These are phyloP conservation scores for Saccharomycopsis oosterbeekiorum DNA, from an alignment of 805 yeast genomes.

Conservation along the genomic window DNA sequence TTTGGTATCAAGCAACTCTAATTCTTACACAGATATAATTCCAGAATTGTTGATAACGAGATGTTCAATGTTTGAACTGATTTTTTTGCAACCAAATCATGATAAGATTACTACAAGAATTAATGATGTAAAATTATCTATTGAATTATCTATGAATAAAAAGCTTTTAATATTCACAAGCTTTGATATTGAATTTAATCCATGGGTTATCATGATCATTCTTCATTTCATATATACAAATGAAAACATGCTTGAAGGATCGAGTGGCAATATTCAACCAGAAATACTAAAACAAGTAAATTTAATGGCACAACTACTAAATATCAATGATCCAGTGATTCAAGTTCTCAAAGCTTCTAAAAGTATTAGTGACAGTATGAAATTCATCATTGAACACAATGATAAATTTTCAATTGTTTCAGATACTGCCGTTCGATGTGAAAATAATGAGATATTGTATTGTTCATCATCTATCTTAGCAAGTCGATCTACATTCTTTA, in stretches of 20 bases:
- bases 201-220: conserved; percentile 25
- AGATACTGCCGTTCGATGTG: conserved; percentile 40
- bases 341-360: not conserved
- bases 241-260: conserved; percentile 36
- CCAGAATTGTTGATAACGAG: conserved; percentile 26
- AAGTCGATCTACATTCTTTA: conserved; percentile 54
- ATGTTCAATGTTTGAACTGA: conserved; percentile 23
- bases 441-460: conserved; percentile 34
- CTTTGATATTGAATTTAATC: not conserved
- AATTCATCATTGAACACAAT: not conserved
- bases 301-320: not conserved
- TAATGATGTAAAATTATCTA: not conserved
- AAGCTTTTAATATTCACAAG: not conserved
- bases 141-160: not conserved
- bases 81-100: not conserved
- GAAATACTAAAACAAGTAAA: conserved; percentile 12
- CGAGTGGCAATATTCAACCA: conserved; percentile 19
- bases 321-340: not conserved
- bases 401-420: not conserved
- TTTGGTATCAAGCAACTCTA: not conserved
- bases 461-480: conserved; percentile 37
- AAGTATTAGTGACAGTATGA: not conserved
- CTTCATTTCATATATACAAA: conserved; percentile 45
- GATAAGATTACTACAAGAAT: not conserved
- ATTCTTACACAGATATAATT: not conserved